A percentile compares a stretch with the other conserved stretches of the same genome.
Evolutionary conservation across 1,284 basidiomycete genomes (phyloP).

Genomic region (Boletus semigastroideus): DNA sequence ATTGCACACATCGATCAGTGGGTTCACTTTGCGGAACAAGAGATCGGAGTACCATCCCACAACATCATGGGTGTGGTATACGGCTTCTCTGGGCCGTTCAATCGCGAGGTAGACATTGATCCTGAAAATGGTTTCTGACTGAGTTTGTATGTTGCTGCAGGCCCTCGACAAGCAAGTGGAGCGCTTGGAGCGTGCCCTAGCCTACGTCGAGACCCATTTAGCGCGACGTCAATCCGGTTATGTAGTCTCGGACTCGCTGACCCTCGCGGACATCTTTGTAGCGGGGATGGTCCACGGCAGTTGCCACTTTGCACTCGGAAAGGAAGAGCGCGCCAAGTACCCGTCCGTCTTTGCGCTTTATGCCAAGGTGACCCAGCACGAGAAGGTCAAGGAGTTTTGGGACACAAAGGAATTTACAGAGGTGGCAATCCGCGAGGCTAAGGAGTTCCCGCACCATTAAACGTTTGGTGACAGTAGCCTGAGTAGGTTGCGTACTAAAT

Average conservation of each 20-base stretch:
- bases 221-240: constrained; percentile 41
- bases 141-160: neutral
- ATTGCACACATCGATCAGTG: constrained; percentile 51
- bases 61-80: neutral
- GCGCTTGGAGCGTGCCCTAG: constrained; percentile 26
- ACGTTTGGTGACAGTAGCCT: neutral
- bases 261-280: constrained; percentile 56
- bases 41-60: constrained; percentile 27
- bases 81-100: constrained; percentile 1
- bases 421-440: neutral
- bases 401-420: constrained; percentile 4
- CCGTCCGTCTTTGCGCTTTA: constrained; percentile 51
- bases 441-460: neutral
- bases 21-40: constrained; percentile 49
- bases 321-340: constrained; percentile 36
- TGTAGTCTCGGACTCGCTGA: constrained; percentile 56
- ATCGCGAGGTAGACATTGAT: constrained; percentile 1
- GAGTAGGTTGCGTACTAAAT: neutral
- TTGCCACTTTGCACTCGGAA: constrained; percentile 32
- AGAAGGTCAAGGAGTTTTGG: constrained; percentile 34
- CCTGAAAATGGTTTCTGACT: too few species aligned
- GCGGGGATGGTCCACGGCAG: constrained; percentile 36
- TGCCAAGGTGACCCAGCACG: constrained; percentile 48
- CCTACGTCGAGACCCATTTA: constrained; percentile 47
- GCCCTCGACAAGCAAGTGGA: constrained; percentile 6